Evolutionary conservation across 164 flowering plant species (phyloP).

Genomic region (Magnolia kwangsiensis): DNA sequence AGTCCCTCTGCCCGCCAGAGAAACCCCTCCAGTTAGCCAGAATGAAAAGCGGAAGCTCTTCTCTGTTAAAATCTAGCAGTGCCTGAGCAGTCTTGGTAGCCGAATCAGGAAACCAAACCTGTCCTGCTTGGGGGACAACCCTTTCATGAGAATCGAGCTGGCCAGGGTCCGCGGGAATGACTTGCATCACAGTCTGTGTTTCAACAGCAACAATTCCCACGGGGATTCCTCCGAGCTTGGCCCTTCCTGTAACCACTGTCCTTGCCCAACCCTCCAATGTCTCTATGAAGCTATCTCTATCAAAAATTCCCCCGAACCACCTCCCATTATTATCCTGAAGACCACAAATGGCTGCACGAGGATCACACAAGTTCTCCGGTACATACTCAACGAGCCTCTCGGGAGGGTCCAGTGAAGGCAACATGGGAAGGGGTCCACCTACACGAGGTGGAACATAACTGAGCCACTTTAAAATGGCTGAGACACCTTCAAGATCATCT

Average conservation of each 20-base stretch:
- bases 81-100: slow-evolving; percentile 96
- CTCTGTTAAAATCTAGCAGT: slow-evolving; percentile 85
- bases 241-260: slow-evolving; percentile 98
- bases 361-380: slow-evolving; percentile 93
- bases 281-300: slow-evolving; percentile 87
- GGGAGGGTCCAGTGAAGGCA: slow-evolving; percentile 64
- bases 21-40: slow-evolving; percentile 99
- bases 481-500: slow-evolving; percentile 95
- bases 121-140: slow-evolving; percentile 98
- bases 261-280: slow-evolving; percentile 98
- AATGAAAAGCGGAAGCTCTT: slow-evolving; percentile 95
- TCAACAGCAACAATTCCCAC: slow-evolving; percentile 96
- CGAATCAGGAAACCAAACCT: slow-evolving; percentile 99
- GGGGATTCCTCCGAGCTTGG: slow-evolving; percentile 98
- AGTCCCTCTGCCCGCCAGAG: slow-evolving; percentile 98
- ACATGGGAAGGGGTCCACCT: slow-evolving; percentile 88
- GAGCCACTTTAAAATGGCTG: slow-evolving; percentile 90
- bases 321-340: slow-evolving; percentile 45
- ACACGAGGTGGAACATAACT: slow-evolving; percentile 77
- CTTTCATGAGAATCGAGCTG: slow-evolving; percentile 98
- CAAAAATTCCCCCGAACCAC: slow-evolving; percentile 96
- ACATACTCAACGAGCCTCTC: slow-evolving; percentile 74
- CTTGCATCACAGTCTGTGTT: slow-evolving; percentile 97
- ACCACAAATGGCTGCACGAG: slow-evolving; percentile 94
- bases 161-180: slow-evolving; percentile 99